These are phyloP conservation scores for Paecilomyces formosus DNA, from an alignment of 2,329 filamentous ascomycete genomes.

Conservation along the genomic window DNA sequence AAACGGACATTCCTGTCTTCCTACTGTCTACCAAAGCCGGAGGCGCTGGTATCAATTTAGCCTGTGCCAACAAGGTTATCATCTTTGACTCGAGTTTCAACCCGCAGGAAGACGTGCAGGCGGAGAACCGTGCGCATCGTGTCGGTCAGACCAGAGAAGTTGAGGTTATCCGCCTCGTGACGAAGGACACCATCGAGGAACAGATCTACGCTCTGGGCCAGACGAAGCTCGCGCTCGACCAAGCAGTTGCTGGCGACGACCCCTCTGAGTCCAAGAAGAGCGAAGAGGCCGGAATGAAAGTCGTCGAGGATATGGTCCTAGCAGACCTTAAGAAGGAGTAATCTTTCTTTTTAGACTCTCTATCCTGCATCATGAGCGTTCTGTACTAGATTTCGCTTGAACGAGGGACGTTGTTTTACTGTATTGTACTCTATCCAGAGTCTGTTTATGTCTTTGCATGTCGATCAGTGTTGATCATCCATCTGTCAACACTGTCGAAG, in stretches of 20 bases:
- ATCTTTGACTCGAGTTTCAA: constrained; percentile 98
- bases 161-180: constrained; percentile 80
- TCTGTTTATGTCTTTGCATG: not conserved
- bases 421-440: not conserved
- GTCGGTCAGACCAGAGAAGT: constrained; percentile 87
- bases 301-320: constrained; percentile 43
- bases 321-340: constrained; percentile 24
- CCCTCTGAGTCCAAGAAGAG: constrained; percentile 43
- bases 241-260: constrained; percentile 57
- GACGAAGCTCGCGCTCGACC: constrained; percentile 86
- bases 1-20: constrained; percentile 77
- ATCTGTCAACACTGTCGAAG: not conserved
- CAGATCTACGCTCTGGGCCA: constrained; percentile 85
- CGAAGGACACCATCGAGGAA: constrained; percentile 78
- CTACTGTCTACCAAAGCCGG: constrained; percentile 88
- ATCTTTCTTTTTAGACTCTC: not conserved
- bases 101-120: constrained; percentile 95
- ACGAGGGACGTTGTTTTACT: not conserved
- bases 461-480: not conserved
- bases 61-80: constrained; percentile 92
- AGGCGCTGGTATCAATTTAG: constrained; percentile 94
- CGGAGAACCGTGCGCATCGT: constrained; percentile 91
- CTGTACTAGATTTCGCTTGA: not conserved
- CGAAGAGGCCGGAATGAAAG: constrained; percentile 43
- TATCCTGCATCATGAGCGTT: not conserved